These are phyloP conservation scores for Lasiodiplodia sp. DNA, from an alignment of 2,329 filamentous ascomycete genomes.

Conservation along the genomic window DNA sequence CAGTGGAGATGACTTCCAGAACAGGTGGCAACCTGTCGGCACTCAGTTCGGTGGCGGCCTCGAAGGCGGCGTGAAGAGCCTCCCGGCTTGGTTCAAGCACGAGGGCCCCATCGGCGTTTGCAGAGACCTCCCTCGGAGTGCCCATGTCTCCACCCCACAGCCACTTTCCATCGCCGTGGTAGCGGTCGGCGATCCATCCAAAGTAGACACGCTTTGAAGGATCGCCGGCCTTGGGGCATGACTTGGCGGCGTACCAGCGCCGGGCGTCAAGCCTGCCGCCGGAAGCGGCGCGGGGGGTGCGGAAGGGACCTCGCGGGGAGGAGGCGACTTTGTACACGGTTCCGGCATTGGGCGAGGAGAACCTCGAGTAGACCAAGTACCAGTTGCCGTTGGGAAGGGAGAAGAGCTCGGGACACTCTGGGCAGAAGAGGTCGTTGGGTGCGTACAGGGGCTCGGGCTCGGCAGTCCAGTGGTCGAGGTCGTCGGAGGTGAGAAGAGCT, in stretches of 20 bases:
- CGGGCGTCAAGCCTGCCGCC: constrained; percentile 46
- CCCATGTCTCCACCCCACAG: constrained; percentile 49
- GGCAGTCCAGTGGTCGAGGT: constrained; percentile 43
- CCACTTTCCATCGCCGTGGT: constrained; percentile 46
- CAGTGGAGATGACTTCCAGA: neutral
- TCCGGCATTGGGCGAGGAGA: constrained; percentile 46
- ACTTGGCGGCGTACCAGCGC: constrained; percentile 50
- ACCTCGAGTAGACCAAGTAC: constrained; percentile 39
- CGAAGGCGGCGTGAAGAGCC: constrained; percentile 23
- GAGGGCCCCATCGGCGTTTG: constrained; percentile 39
- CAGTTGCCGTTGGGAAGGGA: constrained; percentile 45
- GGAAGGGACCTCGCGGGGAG: constrained; percentile 45
- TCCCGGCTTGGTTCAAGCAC: constrained; percentile 34
- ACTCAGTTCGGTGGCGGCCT: constrained; percentile 1
- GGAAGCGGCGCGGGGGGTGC: constrained; percentile 39
- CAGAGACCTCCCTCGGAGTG: constrained; percentile 43
- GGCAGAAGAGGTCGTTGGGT: constrained; percentile 47
- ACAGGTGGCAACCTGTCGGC: neutral
- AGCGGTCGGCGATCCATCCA: constrained; percentile 47
- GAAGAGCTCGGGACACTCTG: constrained; percentile 50
- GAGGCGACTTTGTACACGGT: constrained; percentile 49
- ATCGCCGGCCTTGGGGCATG: constrained; percentile 36
- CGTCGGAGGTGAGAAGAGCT: constrained; percentile 45
- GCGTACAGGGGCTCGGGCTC: constrained; percentile 43
- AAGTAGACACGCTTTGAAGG: constrained; percentile 43